Percentiles rank a stretch among this genome's conserved stretches.
phyloP scores from a whole-genome alignment of 106 monocot genomes.

The Apostasia ramifera region DNA sequence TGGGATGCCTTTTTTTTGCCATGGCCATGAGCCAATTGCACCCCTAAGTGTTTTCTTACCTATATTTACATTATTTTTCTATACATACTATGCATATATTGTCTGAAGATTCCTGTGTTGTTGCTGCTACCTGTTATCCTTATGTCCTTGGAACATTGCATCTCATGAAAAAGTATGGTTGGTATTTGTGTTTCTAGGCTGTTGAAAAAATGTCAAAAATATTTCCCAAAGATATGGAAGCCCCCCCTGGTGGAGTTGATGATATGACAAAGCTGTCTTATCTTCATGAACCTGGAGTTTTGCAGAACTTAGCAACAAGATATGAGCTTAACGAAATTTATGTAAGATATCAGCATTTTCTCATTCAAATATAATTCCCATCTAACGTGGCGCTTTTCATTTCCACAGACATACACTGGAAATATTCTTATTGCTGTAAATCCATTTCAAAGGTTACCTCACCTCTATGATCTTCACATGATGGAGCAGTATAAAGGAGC shows the following conservation, averaged over 20 bases:
- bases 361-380: neutral
- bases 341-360: constrained; percentile 29
- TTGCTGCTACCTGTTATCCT: too few relatives aligned
- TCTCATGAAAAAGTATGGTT: neutral
- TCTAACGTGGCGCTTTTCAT: neutral
- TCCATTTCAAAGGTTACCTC: constrained; percentile 70
- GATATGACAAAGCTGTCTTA: constrained; percentile 87
- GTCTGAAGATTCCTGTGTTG: too few relatives aligned
- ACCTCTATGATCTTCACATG: constrained; percentile 52
- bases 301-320: constrained; percentile 59
- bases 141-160: too few relatives aligned
- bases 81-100: too few relatives aligned
- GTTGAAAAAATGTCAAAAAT: constrained; percentile 43
- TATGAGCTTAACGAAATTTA: constrained; percentile 76
- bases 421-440: constrained; percentile 74
- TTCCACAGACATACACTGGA: constrained; percentile 60
- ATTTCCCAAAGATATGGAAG: constrained; percentile 69
- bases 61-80: too few relatives aligned
- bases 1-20: too few relatives aligned
- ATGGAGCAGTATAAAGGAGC: constrained; percentile 76
- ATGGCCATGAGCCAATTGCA: too few relatives aligned
- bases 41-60: too few relatives aligned
- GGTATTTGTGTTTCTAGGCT: constrained; percentile 20
- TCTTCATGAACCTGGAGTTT: constrained; percentile 83
- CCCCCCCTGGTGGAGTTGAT: constrained; percentile 69